Conservation (phyloP, 2,329 filamentous ascomycete species). For the Kalmusia sp. region DNA sequence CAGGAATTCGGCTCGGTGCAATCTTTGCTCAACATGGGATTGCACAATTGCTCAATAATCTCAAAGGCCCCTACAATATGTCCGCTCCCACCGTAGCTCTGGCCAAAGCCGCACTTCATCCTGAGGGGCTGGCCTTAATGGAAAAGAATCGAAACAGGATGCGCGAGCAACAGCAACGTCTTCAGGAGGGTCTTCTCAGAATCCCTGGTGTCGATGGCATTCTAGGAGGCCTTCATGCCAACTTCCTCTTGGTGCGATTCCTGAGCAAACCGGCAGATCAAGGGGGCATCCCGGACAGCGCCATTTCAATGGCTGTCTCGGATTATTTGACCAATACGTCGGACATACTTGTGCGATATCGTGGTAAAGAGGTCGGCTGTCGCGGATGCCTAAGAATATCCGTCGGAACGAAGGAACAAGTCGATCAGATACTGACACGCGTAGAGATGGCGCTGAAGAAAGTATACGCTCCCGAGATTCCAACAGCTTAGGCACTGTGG, state of each 20-base stretch:
- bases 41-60: slow-evolving; percentile 81
- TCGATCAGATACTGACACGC: too few relatives aligned
- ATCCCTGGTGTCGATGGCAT: slow-evolving; percentile 82
- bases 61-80: slow-evolving; percentile 97
- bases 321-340: slow-evolving; percentile 81
- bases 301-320: slow-evolving; percentile 79
- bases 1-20: slow-evolving; percentile 87
- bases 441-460: too few relatives aligned
- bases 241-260: slow-evolving; percentile 92
- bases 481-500: too few relatives aligned
- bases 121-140: slow-evolving; percentile 77
- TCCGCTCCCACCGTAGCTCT: slow-evolving; percentile 85
- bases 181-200: slow-evolving; percentile 74
- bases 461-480: too few relatives aligned
- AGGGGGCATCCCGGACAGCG: slow-evolving; percentile 77
- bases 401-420: slow-evolving; percentile 87
- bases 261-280: slow-evolving; percentile 65
- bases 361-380: slow-evolving; percentile 91
- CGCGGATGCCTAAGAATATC: slow-evolving; percentile 89
- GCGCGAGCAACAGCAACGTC: slow-evolving; percentile 75
- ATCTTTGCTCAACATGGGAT: slow-evolving; percentile 80
- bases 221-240: slow-evolving; percentile 79
- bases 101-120: slow-evolving; percentile 75
- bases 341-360: slow-evolving; percentile 91
- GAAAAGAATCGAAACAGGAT: slow-evolving; percentile 72